phyloP scores from a whole-genome alignment of 2,329 filamentous ascomycete species.

The Aurifilum marmelostoma region DNA sequence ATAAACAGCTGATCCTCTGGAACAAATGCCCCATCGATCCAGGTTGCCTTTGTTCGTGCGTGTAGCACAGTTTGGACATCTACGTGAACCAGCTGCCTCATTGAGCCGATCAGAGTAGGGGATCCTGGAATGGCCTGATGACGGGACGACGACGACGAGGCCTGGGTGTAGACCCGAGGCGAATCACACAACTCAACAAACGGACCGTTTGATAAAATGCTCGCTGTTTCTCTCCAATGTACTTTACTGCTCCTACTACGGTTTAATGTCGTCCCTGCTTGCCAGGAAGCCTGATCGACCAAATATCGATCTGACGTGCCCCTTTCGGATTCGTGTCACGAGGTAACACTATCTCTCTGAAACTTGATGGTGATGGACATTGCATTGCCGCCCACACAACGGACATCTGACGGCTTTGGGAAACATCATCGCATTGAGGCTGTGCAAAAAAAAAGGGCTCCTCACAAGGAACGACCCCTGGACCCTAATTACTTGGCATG shows the following conservation, averaged over 20 bases:
- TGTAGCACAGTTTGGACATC: constrained; percentile 6
- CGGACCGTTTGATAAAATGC: background rate
- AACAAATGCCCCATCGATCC: background rate
- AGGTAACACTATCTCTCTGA: constrained; percentile 25
- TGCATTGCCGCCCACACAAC: constrained; percentile 28
- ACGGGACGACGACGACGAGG: constrained; percentile 2
- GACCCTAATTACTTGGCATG: background rate
- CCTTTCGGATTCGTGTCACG: constrained; percentile 21
- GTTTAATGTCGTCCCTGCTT: background rate
- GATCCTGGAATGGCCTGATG: constrained; percentile 10
- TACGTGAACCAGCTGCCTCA: background rate
- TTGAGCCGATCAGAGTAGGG: background rate
- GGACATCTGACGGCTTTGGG: constrained; percentile 29
- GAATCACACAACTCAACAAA: background rate
- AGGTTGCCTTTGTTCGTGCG: background rate
- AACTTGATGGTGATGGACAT: constrained; percentile 27
- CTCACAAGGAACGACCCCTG: constrained; percentile 1
- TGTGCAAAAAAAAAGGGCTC: constrained; percentile 22
- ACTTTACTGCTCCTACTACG: background rate
- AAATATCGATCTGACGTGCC: background rate
- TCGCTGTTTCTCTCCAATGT: background rate
- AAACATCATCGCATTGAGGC: constrained; percentile 27
- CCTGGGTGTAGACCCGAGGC: constrained; percentile 6
- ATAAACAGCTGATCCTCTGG: background rate
- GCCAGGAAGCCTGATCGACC: background rate